Base-by-base conservation (phyloP, 2,329 filamentous ascomycete genomes). In the Pyrenochaeta sp. region DNA sequence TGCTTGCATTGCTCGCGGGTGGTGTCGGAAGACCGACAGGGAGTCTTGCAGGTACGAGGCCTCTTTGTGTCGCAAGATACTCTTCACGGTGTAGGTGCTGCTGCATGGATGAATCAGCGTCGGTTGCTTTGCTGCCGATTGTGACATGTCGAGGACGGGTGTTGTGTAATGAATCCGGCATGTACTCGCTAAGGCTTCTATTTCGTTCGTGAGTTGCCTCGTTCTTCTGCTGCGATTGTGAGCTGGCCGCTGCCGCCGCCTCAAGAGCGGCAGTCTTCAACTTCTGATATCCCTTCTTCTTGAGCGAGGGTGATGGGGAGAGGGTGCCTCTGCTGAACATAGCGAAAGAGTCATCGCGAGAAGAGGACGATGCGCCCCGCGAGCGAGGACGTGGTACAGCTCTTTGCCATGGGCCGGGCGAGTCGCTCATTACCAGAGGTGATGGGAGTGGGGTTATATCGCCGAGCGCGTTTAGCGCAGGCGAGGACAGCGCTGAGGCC, bases 161-260 rank as follows among this genome's bases (percentile, higher is more conserved):
- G 49, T 90, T 85, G 43, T 88, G 83, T 63, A 90, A 81, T 5
- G 86, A 81, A 52, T 95, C 91, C 2, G 93, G 92, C 0, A 88
- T 84, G 76, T 96, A 97, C 64, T 97, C 93, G 80, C 93, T 97
- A 27, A 95, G 81, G 77, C 93, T 97, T 68, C 93, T 86, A 75
- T 95, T 93, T 58, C 91, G 86, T 12, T 82, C 81, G 75, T 92
- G 91, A 19, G 62, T 67, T 28, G 62, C 63, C 39, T 76, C 74
- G 56, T 69, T 73, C 58, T 70, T 72, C 44, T 72, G 69, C 42
- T 75, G 68, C 45, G 72, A 61, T 40, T 74, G 68, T 40, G 73
- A 63, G 54, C 66, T 70, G 10, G 73, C 74, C 8, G 73, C 75
- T 13, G 73, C 71, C 2, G 71, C 69, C 3, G 72, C 74, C 64